Evolutionary conservation across 768 basidiomycete species (phyloP), one percentile per base, ranked within the genome.

Genomic region (Amanita rimosa): DNA sequence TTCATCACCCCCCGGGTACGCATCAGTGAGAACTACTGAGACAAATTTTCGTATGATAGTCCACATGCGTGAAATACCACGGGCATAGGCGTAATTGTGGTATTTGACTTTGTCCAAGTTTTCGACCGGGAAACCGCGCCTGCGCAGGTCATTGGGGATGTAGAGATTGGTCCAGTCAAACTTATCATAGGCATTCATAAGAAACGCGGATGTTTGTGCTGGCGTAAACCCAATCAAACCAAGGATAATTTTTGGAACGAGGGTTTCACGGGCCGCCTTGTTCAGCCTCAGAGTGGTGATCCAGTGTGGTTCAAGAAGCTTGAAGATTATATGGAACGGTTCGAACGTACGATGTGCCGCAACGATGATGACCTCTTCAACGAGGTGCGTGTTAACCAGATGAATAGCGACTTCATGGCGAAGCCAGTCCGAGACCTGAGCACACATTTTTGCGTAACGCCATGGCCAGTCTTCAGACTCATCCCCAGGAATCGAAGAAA

Each of bases 391-490:
- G 34, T 62, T 47, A 35, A 56, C 57, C 13, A 64, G 57, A 44
- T 64, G 63, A 36, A 60, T 51, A 3, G 52, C 49, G 39, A 64
- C 41, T 43, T 64, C 63, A 47, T 64, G 62, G 13, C 54, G 52
- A n/a, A 53, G 24, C 61, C 62, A 64, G 51, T 64, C 63, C 11
- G 61, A 58, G 4, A 57, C 54, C 37, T 59, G 59, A n/a, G 51
- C 54, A 40, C 61, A 62, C 53, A 53, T 62, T 50, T 64, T 64
- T 11, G 63, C 63, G 34, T 62, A 63, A 14, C 63, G 60, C 63
- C 63, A 64, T 0, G 62, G 62, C 63, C 63, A 64, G 36, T 64
- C 63, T 11, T n/a, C 17, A 4, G 41, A 44, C 42, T 63, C 54
- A 42, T 53, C 44, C 5, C 35, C 40, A 1, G 24, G 8, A 14